phyloP scores from a whole-genome alignment of 208 protist species.

The Eutreptiella sp. region DNA sequence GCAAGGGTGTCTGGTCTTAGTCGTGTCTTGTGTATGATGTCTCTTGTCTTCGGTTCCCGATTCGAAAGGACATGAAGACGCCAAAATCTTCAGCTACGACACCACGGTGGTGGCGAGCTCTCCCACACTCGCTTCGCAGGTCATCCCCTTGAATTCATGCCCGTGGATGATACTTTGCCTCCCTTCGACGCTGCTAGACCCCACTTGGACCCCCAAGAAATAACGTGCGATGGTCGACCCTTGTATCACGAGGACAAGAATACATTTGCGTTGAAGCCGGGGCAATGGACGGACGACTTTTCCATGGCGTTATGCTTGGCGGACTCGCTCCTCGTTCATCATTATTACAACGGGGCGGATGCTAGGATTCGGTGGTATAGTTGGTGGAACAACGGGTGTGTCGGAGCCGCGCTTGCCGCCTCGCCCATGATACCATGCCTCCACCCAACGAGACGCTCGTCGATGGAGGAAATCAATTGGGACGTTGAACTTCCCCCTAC shows the following conservation, averaged over 20 bases:
- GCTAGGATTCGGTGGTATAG: conserved; percentile 15
- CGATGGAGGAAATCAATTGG: too few species aligned
- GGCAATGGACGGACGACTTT: conserved; percentile 22
- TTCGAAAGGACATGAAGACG: too few species aligned
- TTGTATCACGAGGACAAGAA: not conserved
- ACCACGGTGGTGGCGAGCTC: too few species aligned
- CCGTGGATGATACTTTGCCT: conserved; percentile 5
- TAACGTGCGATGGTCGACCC: not conserved
- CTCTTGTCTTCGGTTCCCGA: too few species aligned
- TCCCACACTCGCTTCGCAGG: too few species aligned
- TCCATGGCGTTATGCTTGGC: conserved; percentile 20
- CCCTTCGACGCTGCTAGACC: not conserved
- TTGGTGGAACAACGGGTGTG: conserved; percentile 21
- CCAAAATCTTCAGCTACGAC: too few species aligned
- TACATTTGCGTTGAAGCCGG: conserved; percentile 3
- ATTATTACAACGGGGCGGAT: conserved; percentile 19
- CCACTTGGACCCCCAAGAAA: not conserved
- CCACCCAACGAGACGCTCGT: too few species aligned
- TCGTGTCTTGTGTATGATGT: too few species aligned
- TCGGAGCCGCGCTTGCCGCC: too few species aligned
- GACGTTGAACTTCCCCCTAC: too few species aligned
- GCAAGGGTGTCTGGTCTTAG: too few species aligned
- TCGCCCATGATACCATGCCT: too few species aligned
- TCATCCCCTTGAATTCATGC: conserved; percentile 15
- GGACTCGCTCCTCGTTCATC: conserved; percentile 13